Conservation (phyloP, 768 basidiomycete species). For the Cystofilobasidium capitatum region DNA sequence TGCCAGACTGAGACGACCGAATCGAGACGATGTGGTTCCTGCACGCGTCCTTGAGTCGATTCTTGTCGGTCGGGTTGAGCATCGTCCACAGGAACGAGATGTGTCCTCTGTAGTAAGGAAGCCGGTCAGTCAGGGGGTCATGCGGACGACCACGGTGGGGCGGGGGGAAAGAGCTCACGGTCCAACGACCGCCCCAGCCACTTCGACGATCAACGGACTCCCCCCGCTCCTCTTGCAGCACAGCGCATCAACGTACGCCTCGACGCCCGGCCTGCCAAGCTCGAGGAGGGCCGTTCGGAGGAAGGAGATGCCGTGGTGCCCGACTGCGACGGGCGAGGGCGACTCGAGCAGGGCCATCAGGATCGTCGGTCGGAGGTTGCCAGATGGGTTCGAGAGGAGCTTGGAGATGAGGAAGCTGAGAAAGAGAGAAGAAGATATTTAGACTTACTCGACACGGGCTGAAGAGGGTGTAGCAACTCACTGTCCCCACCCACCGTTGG, state of each 20-base stretch:
- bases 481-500: slow-evolving; percentile 38
- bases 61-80: slow-evolving; percentile 31
- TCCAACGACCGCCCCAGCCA: slow-evolving; percentile 36
- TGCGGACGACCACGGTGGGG: background rate
- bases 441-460: background rate
- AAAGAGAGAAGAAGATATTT: background rate
- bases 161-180: slow-evolving; percentile 16
- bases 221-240: slow-evolving; percentile 31
- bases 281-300: slow-evolving; percentile 34
- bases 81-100: slow-evolving; percentile 27
- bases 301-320: slow-evolving; percentile 37
- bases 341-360: slow-evolving; percentile 34
- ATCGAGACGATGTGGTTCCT: slow-evolving; percentile 34
- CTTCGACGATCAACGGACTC: slow-evolving; percentile 35
- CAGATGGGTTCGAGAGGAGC: slow-evolving; percentile 31
- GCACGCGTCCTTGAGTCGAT: slow-evolving; percentile 33
- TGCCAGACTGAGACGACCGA: slow-evolving; percentile 36
- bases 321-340: slow-evolving; percentile 34
- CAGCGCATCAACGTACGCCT: slow-evolving; percentile 34
- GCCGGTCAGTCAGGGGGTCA: background rate
- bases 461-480: slow-evolving; percentile 24
- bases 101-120: slow-evolving; percentile 3
- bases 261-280: slow-evolving; percentile 30
- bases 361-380: slow-evolving; percentile 28
- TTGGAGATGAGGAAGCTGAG: slow-evolving; percentile 37